A percentile compares a stretch with the other conserved stretches of the same genome.
Evolutionary conservation across 176 grass and related monocot species (phyloP).

Genomic region (Tillandsia fasciculata): DNA sequence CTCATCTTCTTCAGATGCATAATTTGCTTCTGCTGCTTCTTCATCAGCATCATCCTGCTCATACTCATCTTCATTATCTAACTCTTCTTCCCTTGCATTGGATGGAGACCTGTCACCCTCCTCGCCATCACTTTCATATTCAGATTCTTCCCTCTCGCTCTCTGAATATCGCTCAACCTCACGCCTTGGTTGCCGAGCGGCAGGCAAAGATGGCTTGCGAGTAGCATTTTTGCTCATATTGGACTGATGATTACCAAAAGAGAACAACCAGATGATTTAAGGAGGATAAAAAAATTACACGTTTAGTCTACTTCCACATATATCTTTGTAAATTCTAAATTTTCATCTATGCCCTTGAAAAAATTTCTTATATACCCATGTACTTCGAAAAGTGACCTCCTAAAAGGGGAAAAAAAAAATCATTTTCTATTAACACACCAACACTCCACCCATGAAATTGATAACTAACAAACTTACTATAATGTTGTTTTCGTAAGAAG

Average conservation of each 20-base stretch:
- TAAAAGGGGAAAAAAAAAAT: no score
- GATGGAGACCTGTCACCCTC: slow-evolving; percentile 59
- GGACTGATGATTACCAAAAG: slow-evolving; percentile 33
- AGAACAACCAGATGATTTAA: slow-evolving; percentile 3
- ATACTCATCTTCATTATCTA: slow-evolving; percentile 82
- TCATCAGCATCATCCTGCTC: slow-evolving; percentile 63
- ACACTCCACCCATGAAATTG: not conserved
- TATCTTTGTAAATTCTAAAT: not conserved
- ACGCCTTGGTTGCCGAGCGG: slow-evolving; percentile 37
- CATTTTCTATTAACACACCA: no score
- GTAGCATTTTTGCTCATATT: slow-evolving; percentile 48
- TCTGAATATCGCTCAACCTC: slow-evolving; percentile 57
- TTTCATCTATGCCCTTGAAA: no score
- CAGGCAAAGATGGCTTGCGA: slow-evolving; percentile 40
- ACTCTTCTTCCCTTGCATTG: slow-evolving; percentile 58
- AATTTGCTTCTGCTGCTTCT: slow-evolving; percentile 30
- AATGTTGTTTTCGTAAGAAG: no score
- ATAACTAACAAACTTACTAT: not conserved
- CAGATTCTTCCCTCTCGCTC: slow-evolving; percentile 74
- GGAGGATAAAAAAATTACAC: slow-evolving; percentile 6
- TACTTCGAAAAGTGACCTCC: no score
- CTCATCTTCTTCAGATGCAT: slow-evolving; percentile 72
- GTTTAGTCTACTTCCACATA: slow-evolving; percentile 6
- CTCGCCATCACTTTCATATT: slow-evolving; percentile 93
- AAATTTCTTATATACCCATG: no score